A percentile compares a stretch with the other conserved stretches of the same genome.
Conservation (phyloP, 2,329 filamentous ascomycete genomes). For the Talaromyces sp. region DNA sequence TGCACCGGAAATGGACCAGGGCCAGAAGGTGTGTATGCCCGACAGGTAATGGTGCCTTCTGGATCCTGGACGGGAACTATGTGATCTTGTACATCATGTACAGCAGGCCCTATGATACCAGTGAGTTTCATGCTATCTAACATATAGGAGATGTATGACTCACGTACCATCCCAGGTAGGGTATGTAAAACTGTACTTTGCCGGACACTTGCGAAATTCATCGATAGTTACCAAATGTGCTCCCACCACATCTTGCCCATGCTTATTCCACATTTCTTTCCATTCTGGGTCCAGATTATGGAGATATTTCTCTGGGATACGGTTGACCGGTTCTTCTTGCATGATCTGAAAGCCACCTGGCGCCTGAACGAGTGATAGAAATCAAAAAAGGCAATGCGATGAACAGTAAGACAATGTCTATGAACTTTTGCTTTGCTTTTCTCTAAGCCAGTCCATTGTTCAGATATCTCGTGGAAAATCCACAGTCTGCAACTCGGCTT, state of each 20-base stretch:
- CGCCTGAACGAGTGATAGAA: background rate
- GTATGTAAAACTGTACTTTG: conserved; percentile 33
- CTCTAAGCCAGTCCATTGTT: background rate
- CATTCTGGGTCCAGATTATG: conserved; percentile 31
- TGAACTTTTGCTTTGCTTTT: background rate
- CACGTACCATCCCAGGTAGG: conserved; percentile 27
- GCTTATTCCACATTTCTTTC: conserved; percentile 29
- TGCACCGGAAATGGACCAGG: conserved; percentile 26
- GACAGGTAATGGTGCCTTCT: conserved; percentile 26
- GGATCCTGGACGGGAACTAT: conserved; percentile 30
- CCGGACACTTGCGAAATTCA: conserved; percentile 28
- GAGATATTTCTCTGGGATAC: conserved; percentile 23
- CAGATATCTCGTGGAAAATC: background rate
- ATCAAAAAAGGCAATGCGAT: background rate
- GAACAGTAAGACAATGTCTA: background rate
- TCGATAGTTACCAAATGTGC: conserved; percentile 32
- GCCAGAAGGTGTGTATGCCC: conserved; percentile 31
- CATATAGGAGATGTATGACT: background rate
- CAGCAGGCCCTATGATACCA: conserved; percentile 21
- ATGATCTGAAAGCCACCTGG: background rate
- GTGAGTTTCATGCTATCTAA: background rate
- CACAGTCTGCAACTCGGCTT: background rate
- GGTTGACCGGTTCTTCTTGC: background rate
- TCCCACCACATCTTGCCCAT: conserved; percentile 29
- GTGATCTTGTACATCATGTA: conserved; percentile 22